Conservation (phyloP, 106 monocot genomes). For the Alisma plantagoaquatica region DNA sequence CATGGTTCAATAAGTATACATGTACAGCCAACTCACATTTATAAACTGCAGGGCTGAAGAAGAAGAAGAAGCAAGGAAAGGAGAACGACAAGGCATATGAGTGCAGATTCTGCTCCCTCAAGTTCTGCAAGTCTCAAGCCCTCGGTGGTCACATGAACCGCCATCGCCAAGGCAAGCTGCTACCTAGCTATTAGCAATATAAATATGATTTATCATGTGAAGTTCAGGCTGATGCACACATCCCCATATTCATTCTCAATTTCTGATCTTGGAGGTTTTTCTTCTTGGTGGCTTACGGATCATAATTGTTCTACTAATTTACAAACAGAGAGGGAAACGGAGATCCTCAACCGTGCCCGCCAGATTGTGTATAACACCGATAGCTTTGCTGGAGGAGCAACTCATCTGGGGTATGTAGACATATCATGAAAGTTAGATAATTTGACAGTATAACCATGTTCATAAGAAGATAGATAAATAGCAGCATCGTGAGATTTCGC, state of each 20-base stretch:
- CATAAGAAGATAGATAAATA: no score
- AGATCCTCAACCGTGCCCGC: constrained; percentile 92
- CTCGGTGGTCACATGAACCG: constrained; percentile 98
- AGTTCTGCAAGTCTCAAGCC: constrained; percentile 97
- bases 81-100: constrained; percentile 76
- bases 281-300: no score
- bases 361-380: constrained; percentile 87
- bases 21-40: background rate
- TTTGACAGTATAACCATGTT: no score
- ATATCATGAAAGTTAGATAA: no score
- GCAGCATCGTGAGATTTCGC: background rate
- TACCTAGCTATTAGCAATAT: no score
- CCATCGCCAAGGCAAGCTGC: constrained; percentile 85
- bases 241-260: no score
- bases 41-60: constrained; percentile 27
- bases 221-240: no score
- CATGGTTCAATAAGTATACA: no score
- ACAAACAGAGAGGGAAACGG: constrained; percentile 82
- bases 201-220: no score
- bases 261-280: no score
- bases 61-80: constrained; percentile 46
- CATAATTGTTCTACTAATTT: no score
- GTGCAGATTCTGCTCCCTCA: constrained; percentile 93
- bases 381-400: constrained; percentile 30
- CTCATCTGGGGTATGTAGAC: constrained; percentile 64